These are phyloP conservation scores for Wickerhamomyces hampshirensis DNA, from an alignment of 805 yeast genomes.

Conservation along the genomic window DNA sequence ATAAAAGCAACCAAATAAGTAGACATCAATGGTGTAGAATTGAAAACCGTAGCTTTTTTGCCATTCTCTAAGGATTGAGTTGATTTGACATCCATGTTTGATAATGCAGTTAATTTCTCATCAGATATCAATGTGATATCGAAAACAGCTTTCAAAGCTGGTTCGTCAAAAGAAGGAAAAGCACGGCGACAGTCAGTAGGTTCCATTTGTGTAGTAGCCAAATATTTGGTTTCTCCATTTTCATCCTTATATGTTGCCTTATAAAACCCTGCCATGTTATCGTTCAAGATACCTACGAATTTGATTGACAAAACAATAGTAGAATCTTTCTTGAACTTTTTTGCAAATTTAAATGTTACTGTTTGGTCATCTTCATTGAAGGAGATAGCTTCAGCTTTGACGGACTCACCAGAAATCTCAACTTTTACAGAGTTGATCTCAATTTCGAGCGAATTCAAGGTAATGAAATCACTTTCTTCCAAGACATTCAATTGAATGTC, in stretches of 20 bases:
- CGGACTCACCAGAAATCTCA: conserved; percentile 17
- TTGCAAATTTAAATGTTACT: conserved; percentile 52
- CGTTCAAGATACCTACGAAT: conserved; percentile 62
- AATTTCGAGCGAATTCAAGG: conserved; percentile 62
- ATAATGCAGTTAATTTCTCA: conserved; percentile 51
- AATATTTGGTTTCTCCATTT: conserved; percentile 55
- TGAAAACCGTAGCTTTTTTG: conserved; percentile 55
- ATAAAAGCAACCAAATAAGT: conserved; percentile 84
- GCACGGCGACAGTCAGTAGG: conserved; percentile 85
- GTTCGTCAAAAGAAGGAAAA: conserved; percentile 84
- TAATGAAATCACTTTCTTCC: conserved; percentile 40
- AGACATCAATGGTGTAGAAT: conserved; percentile 77
- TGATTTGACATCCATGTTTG: conserved; percentile 62
- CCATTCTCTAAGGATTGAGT: conserved; percentile 39
- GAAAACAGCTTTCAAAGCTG: conserved; percentile 71
- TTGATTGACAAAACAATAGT: conserved; percentile 42
- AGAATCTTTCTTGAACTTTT: conserved; percentile 33
- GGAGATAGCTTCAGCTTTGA: conserved; percentile 30
- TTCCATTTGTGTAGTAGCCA: conserved; percentile 85
- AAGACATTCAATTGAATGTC: conserved; percentile 50
- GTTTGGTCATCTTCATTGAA: conserved; percentile 56
- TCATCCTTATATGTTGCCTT: conserved; percentile 60
- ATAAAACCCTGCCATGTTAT: conserved; percentile 81
- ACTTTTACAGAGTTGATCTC: conserved; percentile 48
- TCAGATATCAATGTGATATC: conserved; percentile 58